Percentiles rank a stretch among this genome's conserved stretches.
Evolutionary conservation across 768 basidiomycete genomes (phyloP).

Genomic region (Holtermannia corniformis): DNA sequence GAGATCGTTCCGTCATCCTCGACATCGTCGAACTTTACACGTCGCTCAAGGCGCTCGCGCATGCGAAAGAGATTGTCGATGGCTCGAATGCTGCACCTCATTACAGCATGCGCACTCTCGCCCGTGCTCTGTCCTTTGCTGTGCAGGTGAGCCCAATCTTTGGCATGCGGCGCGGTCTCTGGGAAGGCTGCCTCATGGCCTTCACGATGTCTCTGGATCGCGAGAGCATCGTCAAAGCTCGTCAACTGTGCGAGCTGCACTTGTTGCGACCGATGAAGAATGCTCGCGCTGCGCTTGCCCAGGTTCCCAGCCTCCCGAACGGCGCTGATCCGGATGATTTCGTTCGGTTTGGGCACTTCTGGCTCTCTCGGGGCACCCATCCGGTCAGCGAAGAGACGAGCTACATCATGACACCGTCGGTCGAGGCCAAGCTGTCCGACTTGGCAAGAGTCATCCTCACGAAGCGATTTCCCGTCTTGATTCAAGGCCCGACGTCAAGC

Average conservation of each 20-base stretch:
- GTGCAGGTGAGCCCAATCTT: conserved; percentile 68
- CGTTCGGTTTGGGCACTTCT: conserved; percentile 84
- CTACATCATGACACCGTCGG: conserved; percentile 92
- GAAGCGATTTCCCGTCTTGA: conserved; percentile 81
- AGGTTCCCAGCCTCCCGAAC: conserved; percentile 54
- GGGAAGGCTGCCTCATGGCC: conserved; percentile 96
- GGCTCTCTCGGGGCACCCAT: conserved; percentile 67
- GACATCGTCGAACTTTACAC: conserved; percentile 86
- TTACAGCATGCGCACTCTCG: conserved; percentile 92
- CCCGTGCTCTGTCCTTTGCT: conserved; percentile 81
- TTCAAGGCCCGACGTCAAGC: conserved; percentile 94
- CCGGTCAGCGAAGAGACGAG: conserved; percentile 54
- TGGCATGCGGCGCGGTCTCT: conserved; percentile 73
- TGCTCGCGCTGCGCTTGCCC: conserved; percentile 60
- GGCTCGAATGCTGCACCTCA: conserved; percentile 87
- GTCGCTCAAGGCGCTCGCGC: conserved; percentile 65
- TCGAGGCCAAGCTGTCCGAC: conserved; percentile 85
- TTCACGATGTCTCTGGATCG: conserved; percentile 90
- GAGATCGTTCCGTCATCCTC: conserved; percentile 78
- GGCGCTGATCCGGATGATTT: conserved; percentile 49
- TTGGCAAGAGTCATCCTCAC: conserved; percentile 86
- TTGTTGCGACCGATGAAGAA: conserved; percentile 73
- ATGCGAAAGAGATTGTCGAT: conserved; percentile 72
- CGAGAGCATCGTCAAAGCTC: conserved; percentile 59
- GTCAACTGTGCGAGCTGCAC: conserved; percentile 61